Evolutionary conservation across 73 alveolate species (phyloP).

Genomic region (Halteria grandinella): DNA sequence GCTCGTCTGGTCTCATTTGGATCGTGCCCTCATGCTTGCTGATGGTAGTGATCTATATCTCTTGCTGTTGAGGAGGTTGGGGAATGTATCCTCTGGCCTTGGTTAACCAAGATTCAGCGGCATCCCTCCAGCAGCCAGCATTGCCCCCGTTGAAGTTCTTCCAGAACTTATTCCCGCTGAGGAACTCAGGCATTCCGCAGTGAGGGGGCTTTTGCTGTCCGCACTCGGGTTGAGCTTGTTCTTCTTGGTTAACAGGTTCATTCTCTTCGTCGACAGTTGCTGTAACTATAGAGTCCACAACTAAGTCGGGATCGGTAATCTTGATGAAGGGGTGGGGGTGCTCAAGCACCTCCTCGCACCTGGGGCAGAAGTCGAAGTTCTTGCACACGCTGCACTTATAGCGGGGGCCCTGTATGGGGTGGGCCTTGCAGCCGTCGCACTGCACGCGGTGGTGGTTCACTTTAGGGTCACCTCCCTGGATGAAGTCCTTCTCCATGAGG

Average conservation of each 20-base stretch:
- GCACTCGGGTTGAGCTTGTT: too few relatives aligned
- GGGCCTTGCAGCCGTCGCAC: slow-evolving; percentile 78
- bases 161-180: too few relatives aligned
- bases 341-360: slow-evolving; percentile 72
- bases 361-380: slow-evolving; percentile 82
- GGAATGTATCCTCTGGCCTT: neutral
- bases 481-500: slow-evolving; percentile 20
- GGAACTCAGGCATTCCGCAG: too few relatives aligned
- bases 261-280: slow-evolving; percentile 6
- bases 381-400: slow-evolving; percentile 85
- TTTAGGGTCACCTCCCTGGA: slow-evolving; percentile 36
- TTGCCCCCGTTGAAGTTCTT: too few relatives aligned
- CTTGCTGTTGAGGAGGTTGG: neutral
- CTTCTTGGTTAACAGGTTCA: slow-evolving; percentile 8
- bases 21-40: neutral
- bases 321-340: slow-evolving; percentile 90
- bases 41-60: slow-evolving; percentile 17
- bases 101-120: neutral
- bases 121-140: too few relatives aligned
- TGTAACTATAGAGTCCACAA: slow-evolving; percentile 14
- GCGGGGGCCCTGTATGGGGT: slow-evolving; percentile 81
- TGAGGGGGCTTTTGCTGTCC: too few relatives aligned
- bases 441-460: slow-evolving; percentile 63
- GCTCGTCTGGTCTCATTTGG: slow-evolving; percentile 22
- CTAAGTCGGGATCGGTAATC: slow-evolving; percentile 68